A percentile compares a stretch with the other conserved stretches of the same genome.
Evolutionary conservation across 805 yeast genomes (phyloP).

Genomic region (Kluyveromyces lactis): DNA sequence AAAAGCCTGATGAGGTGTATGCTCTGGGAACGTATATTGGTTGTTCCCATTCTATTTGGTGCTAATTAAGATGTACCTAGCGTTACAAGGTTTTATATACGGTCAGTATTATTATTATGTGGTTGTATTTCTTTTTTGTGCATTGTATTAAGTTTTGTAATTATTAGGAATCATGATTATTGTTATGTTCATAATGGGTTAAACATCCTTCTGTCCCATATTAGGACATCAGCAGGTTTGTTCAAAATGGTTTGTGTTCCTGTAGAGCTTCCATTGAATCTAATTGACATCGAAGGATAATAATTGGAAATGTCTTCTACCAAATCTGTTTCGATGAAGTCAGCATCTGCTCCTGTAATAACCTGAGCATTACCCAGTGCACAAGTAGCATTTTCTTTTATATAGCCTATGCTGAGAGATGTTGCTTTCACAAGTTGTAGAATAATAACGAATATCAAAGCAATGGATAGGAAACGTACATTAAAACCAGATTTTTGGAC

Average conservation of each 20-base stretch:
- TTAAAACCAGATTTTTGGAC: not conserved
- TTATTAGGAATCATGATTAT: too few species aligned
- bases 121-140: too few species aligned
- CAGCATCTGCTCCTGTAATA: not conserved
- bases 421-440: not conserved
- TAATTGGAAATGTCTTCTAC: conserved; percentile 1
- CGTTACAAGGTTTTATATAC: too few species aligned
- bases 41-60: too few species aligned
- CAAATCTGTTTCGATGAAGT: not conserved
- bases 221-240: conserved; percentile 1
- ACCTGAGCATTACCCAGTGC: not conserved
- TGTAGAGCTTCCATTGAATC: not conserved
- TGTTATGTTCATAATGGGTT: not conserved
- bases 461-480: not conserved
- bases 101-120: too few species aligned
- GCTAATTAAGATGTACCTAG: too few species aligned
- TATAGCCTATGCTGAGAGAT: not conserved
- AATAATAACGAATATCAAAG: not conserved
- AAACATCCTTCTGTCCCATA: conserved; percentile 4
- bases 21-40: too few species aligned
- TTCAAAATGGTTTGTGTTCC: not conserved
- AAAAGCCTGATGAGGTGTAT: too few species aligned
- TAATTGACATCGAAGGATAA: not conserved
- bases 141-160: too few species aligned
- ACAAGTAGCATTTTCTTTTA: not conserved